Base-by-base conservation (phyloP, 1,284 basidiomycete genomes). In the Microstroma glucosiphilum region DNA sequence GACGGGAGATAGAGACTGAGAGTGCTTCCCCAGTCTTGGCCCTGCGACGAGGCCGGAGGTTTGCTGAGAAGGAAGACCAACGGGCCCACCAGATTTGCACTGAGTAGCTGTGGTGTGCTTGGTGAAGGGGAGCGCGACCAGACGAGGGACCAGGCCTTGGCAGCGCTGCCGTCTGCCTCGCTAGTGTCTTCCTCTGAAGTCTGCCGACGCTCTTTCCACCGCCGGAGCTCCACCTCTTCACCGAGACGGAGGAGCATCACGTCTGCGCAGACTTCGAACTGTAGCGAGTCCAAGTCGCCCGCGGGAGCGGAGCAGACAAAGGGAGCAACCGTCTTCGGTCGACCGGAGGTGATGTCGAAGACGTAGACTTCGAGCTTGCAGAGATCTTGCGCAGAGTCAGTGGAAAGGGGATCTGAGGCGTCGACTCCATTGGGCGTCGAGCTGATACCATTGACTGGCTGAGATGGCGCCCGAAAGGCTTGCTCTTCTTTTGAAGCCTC, bases 21-120 rank as follows among this genome's bases (percentile, higher is more conserved):
- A 12, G n/a, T 48, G 46, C 46, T 48, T 48, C 46, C 46, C 46
- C 46, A 48, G 46, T 48, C 46, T 23, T 23, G 46, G n/a, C n/a
- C 46, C 7, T 48, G 46, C 11, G 17, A n/a, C n/a, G n/a, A n/a
- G 46, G n/a, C 23, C 23, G 46, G n/a, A 7, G 46, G 46, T 7
- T 48, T n/a, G 46, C 46, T 48, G 11, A 48, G 46, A n/a, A 48
- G n/a, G 46, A 23, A n/a, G 46, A 48, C 12, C 7, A 48, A 7
- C n/a, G 46, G 23, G 11, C 17, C n/a, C 6, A n/a, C 46, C 17
- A 48, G 11, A 7, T n/a, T n/a, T n/a, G 17, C n/a, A 12, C n/a
- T 23, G 46, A 23, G 23, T 12, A 48, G 46, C n/a, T n/a, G n/a
- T 48, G 46, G 46, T 4, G 4, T n/a, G 46, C 12, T 9, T 37